Evolutionary conservation across 2,329 filamentous ascomycete species (phyloP).

Genomic region (Claviceps digitariae): DNA sequence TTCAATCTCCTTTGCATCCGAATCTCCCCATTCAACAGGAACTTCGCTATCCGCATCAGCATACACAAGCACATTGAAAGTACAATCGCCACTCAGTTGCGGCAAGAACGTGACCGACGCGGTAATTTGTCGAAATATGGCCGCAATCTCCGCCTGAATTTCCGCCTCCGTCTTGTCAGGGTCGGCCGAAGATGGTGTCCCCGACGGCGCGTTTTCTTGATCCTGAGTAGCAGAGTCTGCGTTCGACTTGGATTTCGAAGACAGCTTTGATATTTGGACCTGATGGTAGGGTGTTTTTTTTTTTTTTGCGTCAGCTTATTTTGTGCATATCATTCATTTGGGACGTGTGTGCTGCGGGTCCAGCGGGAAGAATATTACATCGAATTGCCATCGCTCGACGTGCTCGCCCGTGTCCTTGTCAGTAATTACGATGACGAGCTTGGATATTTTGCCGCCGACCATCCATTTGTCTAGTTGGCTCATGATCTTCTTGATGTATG

Average conservation of each 20-base stretch:
- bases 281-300: constrained; percentile 3
- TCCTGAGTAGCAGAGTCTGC: constrained; percentile 36
- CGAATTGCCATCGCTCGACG: constrained; percentile 96
- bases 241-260: constrained; percentile 25
- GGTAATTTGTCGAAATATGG: constrained; percentile 95
- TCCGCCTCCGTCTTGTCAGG: constrained; percentile 79
- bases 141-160: constrained; percentile 91
- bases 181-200: constrained; percentile 14
- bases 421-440: constrained; percentile 91
- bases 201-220: constrained; percentile 52
- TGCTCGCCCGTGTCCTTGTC: constrained; percentile 95
- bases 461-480: constrained; percentile 96
- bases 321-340: neutral
- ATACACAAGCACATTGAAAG: constrained; percentile 97
- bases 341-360: neutral
- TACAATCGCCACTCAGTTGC: constrained; percentile 79
- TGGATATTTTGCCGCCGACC: constrained; percentile 91
- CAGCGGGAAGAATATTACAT: constrained; percentile 38
- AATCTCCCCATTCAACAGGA: constrained; percentile 96
- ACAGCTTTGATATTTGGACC: constrained; percentile 14
- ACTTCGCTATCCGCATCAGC: constrained; percentile 94
- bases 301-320: constrained; percentile 3
- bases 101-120: constrained; percentile 94
- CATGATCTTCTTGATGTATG: constrained; percentile 99
- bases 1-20: constrained; percentile 90